These are phyloP conservation scores for Trichophyton schoenleinii DNA, from an alignment of 2,329 filamentous ascomycete species.

Conservation along the genomic window DNA sequence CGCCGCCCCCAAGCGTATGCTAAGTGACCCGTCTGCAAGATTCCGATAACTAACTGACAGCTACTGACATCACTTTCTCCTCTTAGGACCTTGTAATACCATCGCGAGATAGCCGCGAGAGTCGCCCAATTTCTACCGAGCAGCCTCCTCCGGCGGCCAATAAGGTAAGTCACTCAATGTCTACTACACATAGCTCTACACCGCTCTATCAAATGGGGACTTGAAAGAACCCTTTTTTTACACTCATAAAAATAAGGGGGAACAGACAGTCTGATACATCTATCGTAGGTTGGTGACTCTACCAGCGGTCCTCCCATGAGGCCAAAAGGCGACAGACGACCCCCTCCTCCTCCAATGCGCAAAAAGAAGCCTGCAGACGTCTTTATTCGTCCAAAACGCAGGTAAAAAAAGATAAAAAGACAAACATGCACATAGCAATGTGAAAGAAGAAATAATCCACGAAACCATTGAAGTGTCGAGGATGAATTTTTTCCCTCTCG, in stretches of 20 bases:
- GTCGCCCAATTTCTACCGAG: slow-evolving; percentile 16
- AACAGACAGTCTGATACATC: neutral
- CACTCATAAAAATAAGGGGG: neutral
- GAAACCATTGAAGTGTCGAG: neutral
- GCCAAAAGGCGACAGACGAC: slow-evolving; percentile 2
- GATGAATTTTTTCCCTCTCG: neutral
- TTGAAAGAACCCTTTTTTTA: neutral
- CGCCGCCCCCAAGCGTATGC: slow-evolving; percentile 17
- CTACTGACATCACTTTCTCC: slow-evolving; percentile 6
- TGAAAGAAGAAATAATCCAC: neutral
- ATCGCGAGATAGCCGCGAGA: slow-evolving; percentile 26
- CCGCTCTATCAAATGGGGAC: neutral
- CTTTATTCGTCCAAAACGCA: slow-evolving; percentile 31
- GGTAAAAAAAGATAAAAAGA: slow-evolving; percentile 9
- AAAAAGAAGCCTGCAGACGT: slow-evolving; percentile 30
- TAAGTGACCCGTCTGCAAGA: slow-evolving; percentile 10
- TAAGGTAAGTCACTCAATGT: neutral
- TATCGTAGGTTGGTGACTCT: neutral
- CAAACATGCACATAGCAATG: neutral
- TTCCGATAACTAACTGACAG: neutral
- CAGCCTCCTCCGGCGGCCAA: neutral
- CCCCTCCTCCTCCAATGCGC: slow-evolving; percentile 22
- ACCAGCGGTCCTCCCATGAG: neutral
- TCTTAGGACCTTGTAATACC: slow-evolving; percentile 28
- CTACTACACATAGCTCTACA: neutral